These are phyloP conservation scores for Euphorbia pulcherrima DNA, from an alignment of 345 rosid genomes.

Conservation along the genomic window DNA sequence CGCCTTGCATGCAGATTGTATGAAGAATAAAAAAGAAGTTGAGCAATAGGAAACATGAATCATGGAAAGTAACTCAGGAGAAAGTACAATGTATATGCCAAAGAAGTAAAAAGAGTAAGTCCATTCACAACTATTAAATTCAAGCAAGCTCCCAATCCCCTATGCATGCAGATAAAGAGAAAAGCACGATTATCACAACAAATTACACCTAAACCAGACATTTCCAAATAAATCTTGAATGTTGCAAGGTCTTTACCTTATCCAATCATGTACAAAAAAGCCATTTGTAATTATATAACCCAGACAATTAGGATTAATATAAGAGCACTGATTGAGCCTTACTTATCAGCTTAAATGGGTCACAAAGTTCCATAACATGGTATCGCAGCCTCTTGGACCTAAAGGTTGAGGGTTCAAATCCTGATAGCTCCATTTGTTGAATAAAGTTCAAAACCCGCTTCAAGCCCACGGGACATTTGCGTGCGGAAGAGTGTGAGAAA, in stretches of 20 bases:
- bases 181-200: background rate
- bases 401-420: too few species aligned
- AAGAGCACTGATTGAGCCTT: too few species aligned
- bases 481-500: too few species aligned
- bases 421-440: too few species aligned
- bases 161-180: background rate
- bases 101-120: background rate
- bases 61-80: background rate
- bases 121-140: background rate
- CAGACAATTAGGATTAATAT: too few species aligned
- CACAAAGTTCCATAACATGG: too few species aligned
- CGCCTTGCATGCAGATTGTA: constrained; percentile 21
- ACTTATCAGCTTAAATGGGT: too few species aligned
- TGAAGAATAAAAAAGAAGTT: background rate
- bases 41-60: background rate
- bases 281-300: background rate
- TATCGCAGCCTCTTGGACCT: too few species aligned
- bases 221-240: background rate
- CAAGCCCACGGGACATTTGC: too few species aligned
- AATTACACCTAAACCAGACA: background rate
- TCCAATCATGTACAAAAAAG: background rate
- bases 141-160: constrained; percentile 1
- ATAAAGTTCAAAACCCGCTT: too few species aligned
- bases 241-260: background rate
- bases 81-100: background rate